Conservation (phyloP, 148 eudicot genomes). For the Fagopyrum homotropicum region DNA sequence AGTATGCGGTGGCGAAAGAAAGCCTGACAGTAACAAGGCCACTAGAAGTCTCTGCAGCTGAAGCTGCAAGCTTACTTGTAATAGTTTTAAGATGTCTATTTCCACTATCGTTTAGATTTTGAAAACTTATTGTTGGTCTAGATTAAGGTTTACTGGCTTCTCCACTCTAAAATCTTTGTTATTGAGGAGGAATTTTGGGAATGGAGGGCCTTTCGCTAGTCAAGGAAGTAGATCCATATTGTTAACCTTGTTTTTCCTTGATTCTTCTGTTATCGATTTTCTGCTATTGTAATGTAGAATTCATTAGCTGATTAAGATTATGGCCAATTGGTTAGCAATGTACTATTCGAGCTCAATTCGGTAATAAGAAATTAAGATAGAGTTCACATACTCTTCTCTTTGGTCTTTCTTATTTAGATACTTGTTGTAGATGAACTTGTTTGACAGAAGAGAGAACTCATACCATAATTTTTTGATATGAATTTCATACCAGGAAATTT, state of each 20-base stretch:
- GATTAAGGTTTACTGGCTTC: too few species aligned
- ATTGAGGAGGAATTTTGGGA: not conserved
- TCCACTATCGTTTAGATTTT: not conserved
- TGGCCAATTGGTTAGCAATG: constrained; percentile 6
- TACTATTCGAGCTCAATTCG: not conserved
- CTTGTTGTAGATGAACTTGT: too few species aligned
- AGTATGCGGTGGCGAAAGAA: constrained; percentile 55
- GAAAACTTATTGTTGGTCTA: too few species aligned
- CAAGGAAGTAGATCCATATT: constrained; percentile 1
- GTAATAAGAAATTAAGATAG: too few species aligned
- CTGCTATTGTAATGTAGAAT: constrained; percentile 7
- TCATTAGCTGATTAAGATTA: not conserved
- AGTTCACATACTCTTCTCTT: too few species aligned
- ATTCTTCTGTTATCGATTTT: not conserved
- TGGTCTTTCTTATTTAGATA: too few species aligned
- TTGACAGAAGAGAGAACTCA: too few species aligned
- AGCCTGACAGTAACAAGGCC: constrained; percentile 42
- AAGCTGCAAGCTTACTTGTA: constrained; percentile 47
- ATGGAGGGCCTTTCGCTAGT: not conserved
- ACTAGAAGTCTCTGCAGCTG: constrained; percentile 64
- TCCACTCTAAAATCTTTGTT: not conserved
- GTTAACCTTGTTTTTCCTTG: not conserved
- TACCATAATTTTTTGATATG: too few species aligned
- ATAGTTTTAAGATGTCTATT: not conserved
- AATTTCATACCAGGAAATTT: too few species aligned